phyloP scores from a whole-genome alignment of 2,329 filamentous ascomycete species.

The Cordyceps fumosorosea region DNA sequence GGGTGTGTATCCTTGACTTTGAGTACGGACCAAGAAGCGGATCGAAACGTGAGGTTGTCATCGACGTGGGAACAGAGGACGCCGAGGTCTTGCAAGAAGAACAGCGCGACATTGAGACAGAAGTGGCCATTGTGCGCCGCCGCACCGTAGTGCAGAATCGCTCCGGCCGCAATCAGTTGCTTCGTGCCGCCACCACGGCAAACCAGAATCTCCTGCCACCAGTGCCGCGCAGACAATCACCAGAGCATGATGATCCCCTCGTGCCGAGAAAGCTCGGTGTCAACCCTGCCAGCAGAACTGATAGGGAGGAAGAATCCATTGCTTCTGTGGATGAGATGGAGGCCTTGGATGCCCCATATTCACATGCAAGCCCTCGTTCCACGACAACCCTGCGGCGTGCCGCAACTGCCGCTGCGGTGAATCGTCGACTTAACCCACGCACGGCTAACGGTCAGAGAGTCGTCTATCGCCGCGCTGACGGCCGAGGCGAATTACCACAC shows the following conservation, averaged over 20 bases:
- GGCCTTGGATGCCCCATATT: slow-evolving; percentile 64
- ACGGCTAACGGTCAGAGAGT: slow-evolving; percentile 47
- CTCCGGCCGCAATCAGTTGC: slow-evolving; percentile 40
- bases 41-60: slow-evolving; percentile 49
- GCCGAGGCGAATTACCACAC: slow-evolving; percentile 66
- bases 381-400: slow-evolving; percentile 64
- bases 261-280: slow-evolving; percentile 42
- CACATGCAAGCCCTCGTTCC: slow-evolving; percentile 65
- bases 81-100: slow-evolving; percentile 69
- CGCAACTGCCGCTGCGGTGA: slow-evolving; percentile 69
- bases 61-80: slow-evolving; percentile 66
- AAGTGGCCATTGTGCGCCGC: slow-evolving; percentile 71
- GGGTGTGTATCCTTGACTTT: slow-evolving; percentile 69
- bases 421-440: slow-evolving; percentile 58
- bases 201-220: slow-evolving; percentile 23
- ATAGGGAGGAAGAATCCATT: slow-evolving; percentile 30
- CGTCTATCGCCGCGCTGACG: slow-evolving; percentile 62
- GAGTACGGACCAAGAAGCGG: slow-evolving; percentile 55
- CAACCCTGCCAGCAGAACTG: slow-evolving; percentile 19
- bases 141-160: slow-evolving; percentile 62
- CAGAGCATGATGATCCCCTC: slow-evolving; percentile 44
- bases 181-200: slow-evolving; percentile 43
- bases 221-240: slow-evolving; percentile 22
- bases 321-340: slow-evolving; percentile 50
- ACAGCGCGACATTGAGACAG: slow-evolving; percentile 64